Percentiles rank a stretch among this genome's conserved stretches.
These are phyloP conservation scores for Nemania sp. DNA, from an alignment of 2,329 filamentous ascomycete species.

Conservation along the genomic window DNA sequence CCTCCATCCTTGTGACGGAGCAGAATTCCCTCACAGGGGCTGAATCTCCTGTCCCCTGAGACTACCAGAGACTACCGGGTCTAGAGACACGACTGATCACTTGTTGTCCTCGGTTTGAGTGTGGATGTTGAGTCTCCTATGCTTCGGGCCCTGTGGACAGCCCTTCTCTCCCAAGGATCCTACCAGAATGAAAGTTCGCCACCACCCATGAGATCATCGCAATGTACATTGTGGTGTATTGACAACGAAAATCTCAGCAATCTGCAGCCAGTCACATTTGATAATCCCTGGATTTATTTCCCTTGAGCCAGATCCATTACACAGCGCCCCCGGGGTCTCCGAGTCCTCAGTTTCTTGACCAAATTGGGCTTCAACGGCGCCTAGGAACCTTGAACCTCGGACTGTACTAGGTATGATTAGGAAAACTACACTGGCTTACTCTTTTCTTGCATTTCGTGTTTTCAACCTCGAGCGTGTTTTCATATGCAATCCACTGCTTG, in stretches of 20 bases:
- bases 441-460: constrained; percentile 21
- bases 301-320: constrained; percentile 1
- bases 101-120: background rate
- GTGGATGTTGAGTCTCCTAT: background rate
- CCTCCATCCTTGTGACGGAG: background rate
- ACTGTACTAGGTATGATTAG: background rate
- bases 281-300: background rate
- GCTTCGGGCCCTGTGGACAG: background rate
- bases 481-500: background rate
- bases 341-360: background rate
- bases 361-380: background rate
- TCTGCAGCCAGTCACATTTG: background rate
- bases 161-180: background rate
- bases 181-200: constrained; percentile 2
- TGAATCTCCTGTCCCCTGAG: background rate
- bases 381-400: background rate
- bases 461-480: background rate
- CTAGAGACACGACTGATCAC: background rate
- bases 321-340: background rate
- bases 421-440: constrained; percentile 7
- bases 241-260: background rate
- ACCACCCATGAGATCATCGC: background rate
- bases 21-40: background rate
- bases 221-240: background rate
- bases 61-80: background rate